phyloP scores from a whole-genome alignment of 371 early-diverging fungal genomes.

The Smittium culicis region DNA sequence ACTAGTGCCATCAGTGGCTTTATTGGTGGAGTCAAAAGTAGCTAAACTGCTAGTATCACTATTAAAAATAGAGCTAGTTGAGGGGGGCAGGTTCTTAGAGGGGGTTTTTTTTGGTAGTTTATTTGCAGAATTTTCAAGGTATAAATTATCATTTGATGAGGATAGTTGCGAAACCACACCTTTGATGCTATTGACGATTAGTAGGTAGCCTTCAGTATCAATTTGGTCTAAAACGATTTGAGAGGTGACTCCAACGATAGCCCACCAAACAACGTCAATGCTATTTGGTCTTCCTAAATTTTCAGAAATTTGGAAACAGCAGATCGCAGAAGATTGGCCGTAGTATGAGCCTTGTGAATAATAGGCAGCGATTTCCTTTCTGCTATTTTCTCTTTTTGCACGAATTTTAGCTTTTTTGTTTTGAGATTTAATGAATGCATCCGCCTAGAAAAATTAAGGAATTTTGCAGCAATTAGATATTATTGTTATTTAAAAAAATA shows the following conservation, averaged over 20 bases:
- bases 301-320: conserved; percentile 23
- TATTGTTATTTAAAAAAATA: conserved; percentile 1
- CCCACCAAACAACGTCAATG: conserved; percentile 33
- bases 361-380: conserved; percentile 25
- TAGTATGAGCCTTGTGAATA: conserved; percentile 30
- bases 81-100: not conserved
- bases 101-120: not conserved
- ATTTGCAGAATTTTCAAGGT: too few relatives aligned
- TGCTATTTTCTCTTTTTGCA: conserved; percentile 14
- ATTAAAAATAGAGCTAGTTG: not conserved
- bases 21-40: not conserved
- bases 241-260: conserved; percentile 41
- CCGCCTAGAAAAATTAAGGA: conserved; percentile 11
- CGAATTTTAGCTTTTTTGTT: conserved; percentile 15
- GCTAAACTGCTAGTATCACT: not conserved
- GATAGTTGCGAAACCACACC: conserved; percentile 21
- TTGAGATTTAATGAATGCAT: conserved; percentile 25
- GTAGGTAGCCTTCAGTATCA: conserved; percentile 29
- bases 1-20: not conserved
- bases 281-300: conserved; percentile 25
- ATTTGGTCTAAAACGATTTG: conserved; percentile 40
- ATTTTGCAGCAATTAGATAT: not conserved
- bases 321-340: conserved; percentile 30
- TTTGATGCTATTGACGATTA: conserved; percentile 23
- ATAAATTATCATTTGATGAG: not conserved